phyloP scores from a whole-genome alignment of 768 basidiomycete species.

The Sutorius australiensis region DNA sequence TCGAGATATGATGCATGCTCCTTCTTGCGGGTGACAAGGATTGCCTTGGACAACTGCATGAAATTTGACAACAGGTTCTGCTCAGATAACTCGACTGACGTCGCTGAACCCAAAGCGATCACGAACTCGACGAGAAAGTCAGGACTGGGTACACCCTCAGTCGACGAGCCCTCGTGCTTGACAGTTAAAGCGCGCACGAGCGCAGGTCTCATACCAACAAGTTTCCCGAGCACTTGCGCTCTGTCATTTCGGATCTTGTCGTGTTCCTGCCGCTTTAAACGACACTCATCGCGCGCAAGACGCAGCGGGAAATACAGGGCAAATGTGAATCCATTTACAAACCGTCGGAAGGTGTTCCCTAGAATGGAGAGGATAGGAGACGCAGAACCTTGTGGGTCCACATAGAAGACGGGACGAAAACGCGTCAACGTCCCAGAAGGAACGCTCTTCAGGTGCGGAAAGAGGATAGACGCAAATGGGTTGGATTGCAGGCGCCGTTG shows the following conservation, averaged over 20 bases:
- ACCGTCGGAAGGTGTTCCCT: constrained; percentile 2
- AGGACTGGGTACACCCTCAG: constrained; percentile 2
- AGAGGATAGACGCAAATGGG: constrained; percentile 54
- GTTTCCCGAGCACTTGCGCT: constrained; percentile 61
- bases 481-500: constrained; percentile 43
- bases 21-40: constrained; percentile 27
- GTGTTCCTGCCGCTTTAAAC: constrained; percentile 53
- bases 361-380: constrained; percentile 10
- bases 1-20: constrained; percentile 30
- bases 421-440: constrained; percentile 24
- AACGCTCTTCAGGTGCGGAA: constrained; percentile 54
- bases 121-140: constrained; percentile 23
- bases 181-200: constrained; percentile 36
- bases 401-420: constrained; percentile 9
- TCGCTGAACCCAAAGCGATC: constrained; percentile 14
- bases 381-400: constrained; percentile 3
- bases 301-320: constrained; percentile 49
- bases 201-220: constrained; percentile 51
- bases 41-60: constrained; percentile 13
- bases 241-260: constrained; percentile 63
- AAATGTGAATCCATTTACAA: constrained; percentile 12
- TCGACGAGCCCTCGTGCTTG: not conserved
- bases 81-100: constrained; percentile 11
- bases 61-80: constrained; percentile 14
- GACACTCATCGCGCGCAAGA: constrained; percentile 66